Evolutionary conservation across 2,329 filamentous ascomycete genomes (phyloP).

Genomic region (Alternaria solani): DNA sequence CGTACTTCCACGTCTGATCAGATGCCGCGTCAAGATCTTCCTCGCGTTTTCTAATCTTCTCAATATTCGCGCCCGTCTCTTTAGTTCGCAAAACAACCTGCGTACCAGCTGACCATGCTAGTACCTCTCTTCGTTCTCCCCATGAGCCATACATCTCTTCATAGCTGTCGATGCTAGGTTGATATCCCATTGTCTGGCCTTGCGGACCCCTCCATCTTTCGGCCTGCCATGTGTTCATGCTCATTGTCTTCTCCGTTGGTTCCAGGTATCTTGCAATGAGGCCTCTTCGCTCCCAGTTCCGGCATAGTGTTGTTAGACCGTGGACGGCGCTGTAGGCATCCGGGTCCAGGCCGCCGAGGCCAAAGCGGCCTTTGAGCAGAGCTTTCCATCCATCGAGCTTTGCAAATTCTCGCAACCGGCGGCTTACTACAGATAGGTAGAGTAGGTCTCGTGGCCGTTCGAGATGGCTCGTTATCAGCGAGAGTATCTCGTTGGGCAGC

Average conservation of each 20-base stretch:
- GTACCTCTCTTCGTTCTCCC: constrained; percentile 61
- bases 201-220: constrained; percentile 53
- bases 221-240: constrained; percentile 44
- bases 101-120: constrained; percentile 69
- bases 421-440: constrained; percentile 34
- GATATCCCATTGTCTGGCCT: constrained; percentile 66
- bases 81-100: constrained; percentile 62
- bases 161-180: constrained; percentile 66
- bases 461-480: constrained; percentile 40
- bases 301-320: constrained; percentile 63
- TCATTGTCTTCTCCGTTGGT: constrained; percentile 50
- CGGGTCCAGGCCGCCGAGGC: constrained; percentile 29
- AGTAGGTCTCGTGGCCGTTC: constrained; percentile 39
- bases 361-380: constrained; percentile 43
- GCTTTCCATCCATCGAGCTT: constrained; percentile 48
- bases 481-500: constrained; percentile 47
- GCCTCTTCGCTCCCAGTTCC: constrained; percentile 65
- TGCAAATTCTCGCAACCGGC: constrained; percentile 34
- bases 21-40: constrained; percentile 10
- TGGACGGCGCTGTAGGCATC: constrained; percentile 55
- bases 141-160: constrained; percentile 55
- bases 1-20: constrained; percentile 36
- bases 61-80: constrained; percentile 48
- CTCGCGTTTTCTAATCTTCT: constrained; percentile 32
- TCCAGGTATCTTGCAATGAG: constrained; percentile 63